Percentiles rank a stretch among this genome's conserved stretches.
Conservation (phyloP, 2,329 filamentous ascomycete species). For the Byssothecium circinans region DNA sequence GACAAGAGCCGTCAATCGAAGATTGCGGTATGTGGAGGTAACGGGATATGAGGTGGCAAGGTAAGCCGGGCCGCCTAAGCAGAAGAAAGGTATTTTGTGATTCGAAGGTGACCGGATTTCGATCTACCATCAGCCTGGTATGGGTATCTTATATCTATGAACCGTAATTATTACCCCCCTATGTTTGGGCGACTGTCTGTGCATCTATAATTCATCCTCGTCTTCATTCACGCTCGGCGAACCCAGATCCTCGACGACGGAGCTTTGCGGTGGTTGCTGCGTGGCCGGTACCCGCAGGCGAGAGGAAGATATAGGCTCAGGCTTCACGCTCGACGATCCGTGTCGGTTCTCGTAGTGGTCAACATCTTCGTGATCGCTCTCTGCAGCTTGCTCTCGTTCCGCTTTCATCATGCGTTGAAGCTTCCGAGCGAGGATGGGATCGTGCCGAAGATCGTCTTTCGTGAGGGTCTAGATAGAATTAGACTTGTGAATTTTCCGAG, state of each 20-base stretch:
- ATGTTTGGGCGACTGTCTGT: too few species aligned
- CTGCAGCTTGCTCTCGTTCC: constrained; percentile 25
- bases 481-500: constrained; percentile 4
- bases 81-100: too few species aligned
- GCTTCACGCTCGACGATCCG: background rate
- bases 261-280: constrained; percentile 19
- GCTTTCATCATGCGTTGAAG: constrained; percentile 40
- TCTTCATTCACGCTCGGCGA: constrained; percentile 23
- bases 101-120: too few species aligned
- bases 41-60: background rate
- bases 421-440: constrained; percentile 39
- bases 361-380: constrained; percentile 34
- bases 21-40: background rate
- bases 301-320: background rate
- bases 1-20: background rate
- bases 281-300: constrained; percentile 6
- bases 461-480: constrained; percentile 31
- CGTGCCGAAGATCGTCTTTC: constrained; percentile 28
- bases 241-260: constrained; percentile 24
- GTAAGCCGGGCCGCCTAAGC: too few species aligned
- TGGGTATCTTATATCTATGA: background rate
- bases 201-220: constrained; percentile 1
- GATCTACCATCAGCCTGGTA: too few species aligned
- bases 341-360: background rate
- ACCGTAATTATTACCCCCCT: background rate